A percentile compares a stretch with the other conserved stretches of the same genome.
These are phyloP conservation scores for Pseudocercospora musae DNA, from an alignment of 2,329 filamentous ascomycete species.

Conservation along the genomic window DNA sequence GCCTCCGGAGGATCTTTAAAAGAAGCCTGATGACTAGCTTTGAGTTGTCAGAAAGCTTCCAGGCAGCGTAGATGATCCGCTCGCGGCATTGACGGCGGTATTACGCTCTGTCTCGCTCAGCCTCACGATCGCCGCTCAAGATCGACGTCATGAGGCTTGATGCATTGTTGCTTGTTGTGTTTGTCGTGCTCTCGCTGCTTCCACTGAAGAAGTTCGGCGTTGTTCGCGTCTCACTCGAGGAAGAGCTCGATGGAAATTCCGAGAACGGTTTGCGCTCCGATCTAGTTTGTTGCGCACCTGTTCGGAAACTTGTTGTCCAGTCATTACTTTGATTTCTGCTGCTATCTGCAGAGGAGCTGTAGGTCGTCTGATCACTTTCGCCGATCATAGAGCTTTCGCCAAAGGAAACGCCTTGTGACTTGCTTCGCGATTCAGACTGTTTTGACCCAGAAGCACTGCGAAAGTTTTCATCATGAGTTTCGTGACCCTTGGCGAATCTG, in stretches of 20 bases:
- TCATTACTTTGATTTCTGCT: not conserved
- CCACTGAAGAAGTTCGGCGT: not conserved
- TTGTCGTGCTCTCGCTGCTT: not conserved
- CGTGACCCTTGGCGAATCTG: not conserved
- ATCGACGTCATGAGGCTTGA: slow-evolving; percentile 2
- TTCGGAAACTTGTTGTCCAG: not conserved
- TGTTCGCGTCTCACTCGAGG: not conserved
- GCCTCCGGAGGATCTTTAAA: not conserved
- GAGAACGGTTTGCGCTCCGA: not conserved
- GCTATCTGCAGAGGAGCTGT: not conserved
- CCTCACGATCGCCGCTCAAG: not conserved
- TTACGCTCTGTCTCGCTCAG: slow-evolving; percentile 13
- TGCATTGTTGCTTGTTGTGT: not conserved
- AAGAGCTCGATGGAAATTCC: not conserved
- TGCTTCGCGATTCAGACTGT: not conserved
- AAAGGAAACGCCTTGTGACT: not conserved
- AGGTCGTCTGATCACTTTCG: slow-evolving; percentile 1
- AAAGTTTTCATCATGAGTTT: not conserved
- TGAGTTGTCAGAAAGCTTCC: slow-evolving; percentile 4
- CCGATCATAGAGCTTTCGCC: not conserved
- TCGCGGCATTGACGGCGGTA: slow-evolving; percentile 11
- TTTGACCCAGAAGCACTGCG: not conserved
- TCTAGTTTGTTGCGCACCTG: not conserved
- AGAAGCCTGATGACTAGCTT: not conserved
- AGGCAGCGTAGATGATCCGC: slow-evolving; percentile 10